Evolutionary conservation across 192 early-diverging fungal species (phyloP).

Genomic region (Neocallimastix lanati): DNA sequence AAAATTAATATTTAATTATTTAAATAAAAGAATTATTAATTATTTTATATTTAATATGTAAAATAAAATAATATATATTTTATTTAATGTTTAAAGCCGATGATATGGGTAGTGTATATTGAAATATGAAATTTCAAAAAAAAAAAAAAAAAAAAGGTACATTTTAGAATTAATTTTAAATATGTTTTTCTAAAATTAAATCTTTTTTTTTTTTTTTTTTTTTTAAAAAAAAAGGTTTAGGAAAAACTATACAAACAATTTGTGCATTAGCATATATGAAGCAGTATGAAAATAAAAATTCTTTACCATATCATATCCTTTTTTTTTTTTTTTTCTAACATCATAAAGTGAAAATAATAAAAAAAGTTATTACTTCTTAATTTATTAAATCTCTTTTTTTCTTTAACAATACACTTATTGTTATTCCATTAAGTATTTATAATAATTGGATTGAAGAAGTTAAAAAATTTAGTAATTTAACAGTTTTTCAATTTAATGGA

Average conservation of each 20-base stretch:
- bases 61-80: no score
- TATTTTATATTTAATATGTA: no score
- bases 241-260: background rate
- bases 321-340: no score
- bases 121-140: background rate
- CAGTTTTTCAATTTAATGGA: background rate
- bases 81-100: no score
- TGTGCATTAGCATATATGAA: background rate
- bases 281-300: background rate
- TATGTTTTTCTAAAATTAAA: no score
- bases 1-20: background rate
- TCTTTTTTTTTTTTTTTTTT: no score
- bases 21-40: no score
- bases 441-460: background rate
- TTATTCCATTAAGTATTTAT: background rate
- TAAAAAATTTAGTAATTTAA: background rate
- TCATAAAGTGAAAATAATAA: no score
- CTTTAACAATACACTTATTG: background rate
- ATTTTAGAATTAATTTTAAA: no score
- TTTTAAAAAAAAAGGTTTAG: background rate
- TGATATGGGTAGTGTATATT: background rate
- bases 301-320: background rate
- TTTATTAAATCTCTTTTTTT: background rate
- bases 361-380: background rate
- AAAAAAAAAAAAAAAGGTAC: no score